Evolutionary conservation across 202 grass and related monocot species (phyloP).

Genomic region (Carex sylvatica): DNA sequence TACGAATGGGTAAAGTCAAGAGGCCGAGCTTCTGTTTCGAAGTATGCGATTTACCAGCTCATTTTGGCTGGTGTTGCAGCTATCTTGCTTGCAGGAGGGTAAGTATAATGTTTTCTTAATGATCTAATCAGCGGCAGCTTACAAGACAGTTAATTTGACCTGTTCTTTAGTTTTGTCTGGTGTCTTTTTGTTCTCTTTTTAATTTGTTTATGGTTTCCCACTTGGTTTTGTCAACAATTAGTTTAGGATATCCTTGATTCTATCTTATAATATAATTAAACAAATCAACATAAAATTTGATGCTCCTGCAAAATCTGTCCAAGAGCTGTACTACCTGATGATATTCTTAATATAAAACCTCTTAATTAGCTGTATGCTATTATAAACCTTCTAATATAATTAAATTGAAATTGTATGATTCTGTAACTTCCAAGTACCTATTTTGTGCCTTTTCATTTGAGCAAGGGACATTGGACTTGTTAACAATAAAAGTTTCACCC

Average conservation of each 20-base stretch:
- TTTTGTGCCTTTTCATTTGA: background rate
- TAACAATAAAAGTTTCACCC: background rate
- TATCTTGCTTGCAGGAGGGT: conserved; percentile 52
- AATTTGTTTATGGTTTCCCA: background rate
- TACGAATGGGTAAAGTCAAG: conserved; percentile 62
- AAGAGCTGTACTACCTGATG: background rate
- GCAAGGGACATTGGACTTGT: background rate
- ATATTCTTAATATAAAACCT: conserved; percentile 9
- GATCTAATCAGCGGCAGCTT: background rate
- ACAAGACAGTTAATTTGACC: background rate
- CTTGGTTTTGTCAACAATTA: background rate
- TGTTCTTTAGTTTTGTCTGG: background rate
- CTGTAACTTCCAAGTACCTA: conserved; percentile 1
- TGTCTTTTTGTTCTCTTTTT: background rate
- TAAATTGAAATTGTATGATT: background rate
- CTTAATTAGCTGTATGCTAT: background rate
- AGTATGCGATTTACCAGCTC: conserved; percentile 63
- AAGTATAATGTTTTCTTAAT: conserved; percentile 21
- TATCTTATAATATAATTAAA: background rate
- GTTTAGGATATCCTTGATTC: conserved; percentile 3
- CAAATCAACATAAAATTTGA: conserved; percentile 5
- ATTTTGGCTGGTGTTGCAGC: conserved; percentile 43
- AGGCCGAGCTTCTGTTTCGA: conserved; percentile 37
- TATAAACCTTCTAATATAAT: background rate
- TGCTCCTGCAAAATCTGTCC: background rate